phyloP scores from a whole-genome alignment of 2,329 filamentous ascomycete species.

The Teratosphaeria destructans region DNA sequence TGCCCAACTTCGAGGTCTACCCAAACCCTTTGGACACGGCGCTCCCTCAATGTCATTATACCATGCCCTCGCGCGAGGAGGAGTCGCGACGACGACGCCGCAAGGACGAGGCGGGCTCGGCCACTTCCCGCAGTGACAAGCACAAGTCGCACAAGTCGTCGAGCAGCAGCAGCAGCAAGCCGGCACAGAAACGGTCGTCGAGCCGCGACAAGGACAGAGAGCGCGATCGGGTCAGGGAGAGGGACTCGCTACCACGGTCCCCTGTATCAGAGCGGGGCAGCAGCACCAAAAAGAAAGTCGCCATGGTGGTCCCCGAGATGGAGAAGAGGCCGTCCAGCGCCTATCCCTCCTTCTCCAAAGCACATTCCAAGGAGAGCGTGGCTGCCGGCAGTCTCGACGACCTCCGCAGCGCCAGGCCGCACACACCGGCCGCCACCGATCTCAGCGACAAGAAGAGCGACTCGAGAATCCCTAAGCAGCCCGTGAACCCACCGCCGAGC shows the following conservation, averaged over 20 bases:
- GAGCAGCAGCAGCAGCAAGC: constrained; percentile 1
- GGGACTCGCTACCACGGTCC: constrained; percentile 12
- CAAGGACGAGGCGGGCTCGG: constrained; percentile 22
- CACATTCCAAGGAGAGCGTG: constrained; percentile 80
- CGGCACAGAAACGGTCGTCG: constrained; percentile 12
- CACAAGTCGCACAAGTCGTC: constrained; percentile 16
- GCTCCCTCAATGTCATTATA: constrained; percentile 4
- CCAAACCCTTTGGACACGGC: constrained; percentile 10
- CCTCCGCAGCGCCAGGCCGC: constrained; percentile 20
- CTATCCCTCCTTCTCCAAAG: constrained; percentile 80
- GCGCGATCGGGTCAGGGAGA: constrained; percentile 15
- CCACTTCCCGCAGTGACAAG: constrained; percentile 17
- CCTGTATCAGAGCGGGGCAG: constrained; percentile 2
- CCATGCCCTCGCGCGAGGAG: constrained; percentile 16
- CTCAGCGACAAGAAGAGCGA: constrained; percentile 22
- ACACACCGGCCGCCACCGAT: constrained; percentile 34
- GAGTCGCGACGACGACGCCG: constrained; percentile 19
- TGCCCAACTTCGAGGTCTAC: constrained; percentile 4
- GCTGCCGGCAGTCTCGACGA: constrained; percentile 40
- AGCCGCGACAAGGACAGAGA: constrained; percentile 20
- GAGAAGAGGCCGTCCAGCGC: constrained; percentile 34
- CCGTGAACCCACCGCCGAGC: constrained; percentile 32
- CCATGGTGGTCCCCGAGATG: constrained; percentile 37
- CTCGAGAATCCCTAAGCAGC: constrained; percentile 16
- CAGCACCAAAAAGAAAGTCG: constrained; percentile 21